Conservation (phyloP, 345 rosid genomes). For the Eucalyptus curtisii region DNA sequence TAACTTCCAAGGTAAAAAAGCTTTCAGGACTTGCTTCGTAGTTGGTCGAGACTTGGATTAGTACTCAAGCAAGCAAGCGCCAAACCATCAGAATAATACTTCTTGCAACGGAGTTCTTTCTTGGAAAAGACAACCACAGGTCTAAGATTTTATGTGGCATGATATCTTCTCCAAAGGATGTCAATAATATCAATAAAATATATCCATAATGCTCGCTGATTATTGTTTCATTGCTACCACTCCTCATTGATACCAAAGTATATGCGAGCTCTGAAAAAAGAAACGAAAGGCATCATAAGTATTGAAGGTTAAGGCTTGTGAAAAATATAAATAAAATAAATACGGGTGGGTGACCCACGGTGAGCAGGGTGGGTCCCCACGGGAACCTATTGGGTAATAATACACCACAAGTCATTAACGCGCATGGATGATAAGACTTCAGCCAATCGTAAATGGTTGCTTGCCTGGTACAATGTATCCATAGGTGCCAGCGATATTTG, state of each 20-base stretch:
- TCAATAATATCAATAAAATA: not conserved
- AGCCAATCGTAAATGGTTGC: not conserved
- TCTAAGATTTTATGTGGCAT: not conserved
- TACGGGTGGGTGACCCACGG: no score
- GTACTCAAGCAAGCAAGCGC: slow-evolving; percentile 1
- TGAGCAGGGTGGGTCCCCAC: no score
- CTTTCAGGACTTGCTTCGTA: not conserved
- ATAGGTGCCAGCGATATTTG: not conserved
- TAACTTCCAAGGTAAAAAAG: not conserved
- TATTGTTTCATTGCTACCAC: not conserved
- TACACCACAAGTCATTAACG: no score
- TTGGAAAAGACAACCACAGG: not conserved
- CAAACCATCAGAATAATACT: not conserved
- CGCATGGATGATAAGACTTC: no score
- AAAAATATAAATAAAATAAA: no score
- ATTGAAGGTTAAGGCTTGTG: not conserved
- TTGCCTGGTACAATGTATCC: slow-evolving; percentile 8
- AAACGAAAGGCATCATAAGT: not conserved
- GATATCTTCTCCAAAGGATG: not conserved
- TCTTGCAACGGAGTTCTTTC: not conserved
- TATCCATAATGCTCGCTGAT: slow-evolving; percentile 8
- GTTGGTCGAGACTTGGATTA: not conserved
- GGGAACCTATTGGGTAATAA: no score
- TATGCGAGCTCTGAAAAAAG: slow-evolving; percentile 6
- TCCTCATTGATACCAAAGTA: slow-evolving; percentile 3